Evolutionary conservation across 345 rosid species (phyloP).

Genomic region (Acer campestre): DNA sequence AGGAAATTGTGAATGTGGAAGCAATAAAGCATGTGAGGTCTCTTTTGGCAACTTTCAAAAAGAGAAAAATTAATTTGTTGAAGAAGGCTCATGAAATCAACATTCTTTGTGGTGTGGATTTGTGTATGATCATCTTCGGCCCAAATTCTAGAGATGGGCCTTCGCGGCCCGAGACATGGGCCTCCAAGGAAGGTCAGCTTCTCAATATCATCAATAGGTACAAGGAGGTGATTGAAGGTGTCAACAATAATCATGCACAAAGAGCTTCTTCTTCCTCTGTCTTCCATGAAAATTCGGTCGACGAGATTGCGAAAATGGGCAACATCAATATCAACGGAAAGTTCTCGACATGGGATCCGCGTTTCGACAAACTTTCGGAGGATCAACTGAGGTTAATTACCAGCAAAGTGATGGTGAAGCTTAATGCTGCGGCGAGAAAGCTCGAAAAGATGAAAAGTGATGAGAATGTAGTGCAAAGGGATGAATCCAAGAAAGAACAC

Average conservation of each 20-base stretch:
- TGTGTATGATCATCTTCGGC: conserved; percentile 16
- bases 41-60: conserved; percentile 8
- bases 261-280: neutral
- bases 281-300: neutral
- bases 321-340: neutral
- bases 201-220: conserved; percentile 3
- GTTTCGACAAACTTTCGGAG: conserved; percentile 7
- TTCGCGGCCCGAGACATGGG: conserved; percentile 9
- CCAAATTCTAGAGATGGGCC: neutral
- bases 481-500: too few relatives aligned
- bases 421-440: neutral
- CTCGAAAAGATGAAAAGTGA: neutral
- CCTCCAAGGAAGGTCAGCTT: neutral
- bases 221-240: neutral
- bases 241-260: neutral
- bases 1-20: neutral
- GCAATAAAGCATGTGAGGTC: neutral
- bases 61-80: conserved; percentile 15
- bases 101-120: conserved; percentile 12
- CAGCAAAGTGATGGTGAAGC: neutral
- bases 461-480: too few relatives aligned
- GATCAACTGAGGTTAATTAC: neutral
- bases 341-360: conserved; percentile 1
- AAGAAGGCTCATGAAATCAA: conserved; percentile 16
- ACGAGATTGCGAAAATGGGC: neutral